phyloP scores from a whole-genome alignment of 2,329 filamentous ascomycete genomes.

The Phoma sp. region DNA sequence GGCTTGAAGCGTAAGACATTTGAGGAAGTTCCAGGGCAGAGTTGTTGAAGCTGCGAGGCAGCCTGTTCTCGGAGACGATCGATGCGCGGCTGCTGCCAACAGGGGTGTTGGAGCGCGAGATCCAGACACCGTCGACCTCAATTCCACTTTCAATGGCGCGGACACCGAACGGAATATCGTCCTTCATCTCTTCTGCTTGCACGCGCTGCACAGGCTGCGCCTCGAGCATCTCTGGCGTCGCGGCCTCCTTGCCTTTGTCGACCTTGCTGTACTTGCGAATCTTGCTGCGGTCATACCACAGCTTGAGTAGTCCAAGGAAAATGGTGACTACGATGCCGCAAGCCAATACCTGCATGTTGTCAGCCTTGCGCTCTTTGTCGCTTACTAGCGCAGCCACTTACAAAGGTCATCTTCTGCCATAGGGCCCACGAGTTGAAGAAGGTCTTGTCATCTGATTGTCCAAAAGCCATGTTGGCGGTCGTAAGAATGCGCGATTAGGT shows the following conservation, averaged over 20 bases:
- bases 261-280: slow-evolving; percentile 51
- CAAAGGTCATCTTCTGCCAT: slow-evolving; percentile 91
- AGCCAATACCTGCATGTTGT: slow-evolving; percentile 67
- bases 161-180: slow-evolving; percentile 83
- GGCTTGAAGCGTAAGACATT: slow-evolving; percentile 41
- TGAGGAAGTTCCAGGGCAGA: slow-evolving; percentile 43
- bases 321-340: slow-evolving; percentile 75
- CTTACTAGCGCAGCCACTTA: slow-evolving; percentile 56
- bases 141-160: slow-evolving; percentile 83
- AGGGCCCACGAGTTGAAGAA: slow-evolving; percentile 69
- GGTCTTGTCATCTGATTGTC: slow-evolving; percentile 35
- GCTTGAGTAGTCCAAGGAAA: slow-evolving; percentile 68
- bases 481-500: slow-evolving; percentile 21
- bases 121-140: slow-evolving; percentile 79
- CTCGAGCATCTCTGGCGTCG: slow-evolving; percentile 68
- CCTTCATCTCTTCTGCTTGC: slow-evolving; percentile 56
- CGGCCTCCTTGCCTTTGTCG: slow-evolving; percentile 42
- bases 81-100: slow-evolving; percentile 46
- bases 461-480: slow-evolving; percentile 28
- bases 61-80: slow-evolving; percentile 36
- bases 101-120: slow-evolving; percentile 54
- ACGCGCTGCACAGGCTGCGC: slow-evolving; percentile 63
- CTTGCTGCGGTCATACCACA: slow-evolving; percentile 55
- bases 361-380: slow-evolving; percentile 20
- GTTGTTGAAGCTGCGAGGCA: slow-evolving; percentile 38